phyloP scores from a whole-genome alignment of 164 flowering plant genomes.

The Buxus sempervirens region DNA sequence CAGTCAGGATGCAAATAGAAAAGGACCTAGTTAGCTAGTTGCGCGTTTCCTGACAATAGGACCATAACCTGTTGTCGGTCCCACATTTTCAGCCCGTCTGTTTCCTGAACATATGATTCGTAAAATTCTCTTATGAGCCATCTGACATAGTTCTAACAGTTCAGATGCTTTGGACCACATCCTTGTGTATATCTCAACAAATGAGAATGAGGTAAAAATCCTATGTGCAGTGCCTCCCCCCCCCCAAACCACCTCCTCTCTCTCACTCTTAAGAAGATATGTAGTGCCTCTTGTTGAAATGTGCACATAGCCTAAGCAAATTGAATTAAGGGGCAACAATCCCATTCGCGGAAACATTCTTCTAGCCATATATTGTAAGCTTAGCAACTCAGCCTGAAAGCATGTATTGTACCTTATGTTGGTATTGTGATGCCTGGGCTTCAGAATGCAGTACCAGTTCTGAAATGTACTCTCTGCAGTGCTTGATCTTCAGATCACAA shows the following conservation, averaged over 20 bases:
- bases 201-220: no score
- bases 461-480: constrained; percentile 62
- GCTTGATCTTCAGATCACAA: constrained; percentile 47
- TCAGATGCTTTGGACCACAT: not conserved
- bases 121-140: not conserved
- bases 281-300: no score
- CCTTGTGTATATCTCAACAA: no score
- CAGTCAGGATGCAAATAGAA: not conserved
- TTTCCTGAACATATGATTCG: not conserved
- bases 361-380: not conserved
- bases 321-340: not conserved
- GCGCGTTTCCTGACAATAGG: not conserved
- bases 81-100: no score
- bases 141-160: not conserved
- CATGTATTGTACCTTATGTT: constrained; percentile 60
- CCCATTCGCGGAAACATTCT: not conserved
- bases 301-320: not conserved
- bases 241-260: no score
- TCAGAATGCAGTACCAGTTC: constrained; percentile 83
- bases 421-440: constrained; percentile 79
- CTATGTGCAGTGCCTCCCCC: no score
- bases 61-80: no score
- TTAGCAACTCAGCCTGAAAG: not conserved
- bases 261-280: no score
- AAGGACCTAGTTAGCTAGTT: no score